Evolutionary conservation across 768 basidiomycete genomes (phyloP), one percentile per base, ranked within the genome.

Genomic region (Myochromella boudieri): DNA sequence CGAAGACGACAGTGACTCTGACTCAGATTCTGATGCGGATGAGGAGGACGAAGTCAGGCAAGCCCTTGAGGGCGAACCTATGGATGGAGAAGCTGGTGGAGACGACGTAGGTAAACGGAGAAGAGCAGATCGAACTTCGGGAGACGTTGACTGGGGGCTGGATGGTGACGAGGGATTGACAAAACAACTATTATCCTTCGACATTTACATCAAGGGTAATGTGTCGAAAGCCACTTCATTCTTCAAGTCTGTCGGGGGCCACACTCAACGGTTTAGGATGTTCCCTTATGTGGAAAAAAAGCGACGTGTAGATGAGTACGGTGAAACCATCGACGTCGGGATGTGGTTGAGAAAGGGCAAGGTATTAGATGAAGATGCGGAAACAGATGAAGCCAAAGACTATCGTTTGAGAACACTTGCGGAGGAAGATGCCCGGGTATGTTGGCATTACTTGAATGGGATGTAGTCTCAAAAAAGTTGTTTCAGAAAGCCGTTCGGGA

Each of bases 121-220:
- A 47, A 80, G 75, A 50, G 59, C 64, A 14, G 75, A 76, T 33
- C 79, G 76, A 55, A 67, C 62, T 14, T 65, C 70, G 17, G 84
- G 84, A 48, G 76, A 70, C 6, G 63, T 68, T 17, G 87, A 85
- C 59, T 91, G 87, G 86, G 75, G 72, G 24, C 63, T 87, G 49
- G 88, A 91, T 52, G 79, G 79, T 33, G 91, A 92, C 50, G 90
- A 93, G 48, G 81, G 83, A 1, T 59, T 83, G 43, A 82, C 84
- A 11, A 85, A 81, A 56, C 84, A 87, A 31, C 66, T 87, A 43
- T 68, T 95, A 29, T 95, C 91, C 1, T 99, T 90, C 58, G 97
- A 99, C 66, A 97, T 98, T 55, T 98, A 92, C 64, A 77, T 98
- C 51, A 97, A 95, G 64, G 95, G 95, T n/a, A 93, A 95, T 52